phyloP scores from a whole-genome alignment of 495 filamentous ascomycete species.

The Neurospora intermedia region DNA sequence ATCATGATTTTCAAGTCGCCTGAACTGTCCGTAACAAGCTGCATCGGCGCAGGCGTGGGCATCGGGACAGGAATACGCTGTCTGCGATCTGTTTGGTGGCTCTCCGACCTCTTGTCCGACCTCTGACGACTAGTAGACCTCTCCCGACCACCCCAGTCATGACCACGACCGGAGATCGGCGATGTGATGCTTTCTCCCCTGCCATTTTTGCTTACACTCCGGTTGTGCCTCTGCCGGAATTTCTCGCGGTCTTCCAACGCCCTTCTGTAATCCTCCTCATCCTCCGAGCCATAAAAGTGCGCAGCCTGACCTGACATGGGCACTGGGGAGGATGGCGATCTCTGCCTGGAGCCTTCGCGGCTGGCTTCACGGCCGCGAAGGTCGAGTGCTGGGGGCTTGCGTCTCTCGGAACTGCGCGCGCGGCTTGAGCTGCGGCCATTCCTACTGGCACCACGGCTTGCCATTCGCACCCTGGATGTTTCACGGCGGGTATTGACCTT shows the following conservation, averaged over 20 bases:
- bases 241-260: constrained; percentile 52
- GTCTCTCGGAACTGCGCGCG: constrained; percentile 33
- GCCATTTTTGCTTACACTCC: constrained; percentile 46
- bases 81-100: constrained; percentile 23
- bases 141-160: constrained; percentile 29
- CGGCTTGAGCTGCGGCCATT: constrained; percentile 15
- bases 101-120: constrained; percentile 38
- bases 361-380: constrained; percentile 39
- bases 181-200: constrained; percentile 10
- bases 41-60: constrained; percentile 23
- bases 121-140: constrained; percentile 19
- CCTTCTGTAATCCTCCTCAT: constrained; percentile 51
- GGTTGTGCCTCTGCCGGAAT: constrained; percentile 45
- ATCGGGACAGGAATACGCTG: constrained; percentile 10
- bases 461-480: constrained; percentile 21
- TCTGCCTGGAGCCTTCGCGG: constrained; percentile 43
- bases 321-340: constrained; percentile 74
- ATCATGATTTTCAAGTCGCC: constrained; percentile 36
- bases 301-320: constrained; percentile 45
- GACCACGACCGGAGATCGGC: constrained; percentile 12
- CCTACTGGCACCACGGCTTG: constrained; percentile 38
- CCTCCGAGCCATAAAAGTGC: constrained; percentile 34
- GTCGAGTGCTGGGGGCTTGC: constrained; percentile 38
- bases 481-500: constrained; percentile 27
- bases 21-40: constrained; percentile 18